These are phyloP conservation scores for Chaetoceros muelleri DNA, from an alignment of 108 stramenopile species.

Conservation along the genomic window DNA sequence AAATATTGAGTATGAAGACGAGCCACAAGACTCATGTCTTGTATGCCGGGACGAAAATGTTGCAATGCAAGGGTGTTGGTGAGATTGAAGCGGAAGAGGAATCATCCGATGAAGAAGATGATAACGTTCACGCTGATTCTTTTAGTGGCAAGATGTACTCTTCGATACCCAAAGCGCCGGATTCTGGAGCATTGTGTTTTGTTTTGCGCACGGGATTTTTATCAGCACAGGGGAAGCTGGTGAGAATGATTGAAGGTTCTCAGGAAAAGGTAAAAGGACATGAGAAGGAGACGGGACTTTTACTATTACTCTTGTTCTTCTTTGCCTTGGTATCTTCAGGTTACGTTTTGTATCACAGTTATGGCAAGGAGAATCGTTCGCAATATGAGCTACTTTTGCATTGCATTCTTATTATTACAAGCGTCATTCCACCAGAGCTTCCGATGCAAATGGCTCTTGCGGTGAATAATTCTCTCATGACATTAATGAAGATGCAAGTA, in stretches of 20 bases:
- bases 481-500: slow-evolving; percentile 92
- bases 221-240: slow-evolving; percentile 94
- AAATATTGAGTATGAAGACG: slow-evolving; percentile 59
- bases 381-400: slow-evolving; percentile 90
- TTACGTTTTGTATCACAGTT: slow-evolving; percentile 89
- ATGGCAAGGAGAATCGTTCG: slow-evolving; percentile 75
- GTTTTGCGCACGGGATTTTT: slow-evolving; percentile 94
- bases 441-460: slow-evolving; percentile 98
- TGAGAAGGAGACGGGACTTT: slow-evolving; percentile 81
- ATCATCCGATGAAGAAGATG: slow-evolving; percentile 22
- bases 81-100: slow-evolving; percentile 32
- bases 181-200: slow-evolving; percentile 85
- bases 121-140: neutral
- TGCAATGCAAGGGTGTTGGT: slow-evolving; percentile 71
- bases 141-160: slow-evolving; percentile 9
- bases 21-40: slow-evolving; percentile 87
- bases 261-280: slow-evolving; percentile 95
- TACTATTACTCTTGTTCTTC: slow-evolving; percentile 84
- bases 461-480: slow-evolving; percentile 93
- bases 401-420: slow-evolving; percentile 93
- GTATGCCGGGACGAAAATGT: slow-evolving; percentile 94
- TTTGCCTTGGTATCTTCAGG: slow-evolving; percentile 89
- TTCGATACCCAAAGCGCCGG: slow-evolving; percentile 68
- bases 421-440: slow-evolving; percentile 93
- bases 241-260: slow-evolving; percentile 97